phyloP scores from a whole-genome alignment of 139 green algal genomes.

The Picochlorum costavermella region DNA sequence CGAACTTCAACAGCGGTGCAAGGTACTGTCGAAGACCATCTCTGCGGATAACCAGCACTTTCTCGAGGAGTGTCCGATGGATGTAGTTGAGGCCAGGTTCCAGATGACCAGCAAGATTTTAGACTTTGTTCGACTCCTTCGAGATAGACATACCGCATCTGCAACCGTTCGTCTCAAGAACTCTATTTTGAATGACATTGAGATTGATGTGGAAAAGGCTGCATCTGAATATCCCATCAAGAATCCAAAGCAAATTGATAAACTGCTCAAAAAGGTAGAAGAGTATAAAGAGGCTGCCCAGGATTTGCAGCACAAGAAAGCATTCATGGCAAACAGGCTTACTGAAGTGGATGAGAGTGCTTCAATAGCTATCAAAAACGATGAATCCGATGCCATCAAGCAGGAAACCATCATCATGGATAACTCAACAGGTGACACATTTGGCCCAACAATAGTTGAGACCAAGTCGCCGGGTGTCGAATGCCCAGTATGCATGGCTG shows the following conservation, averaged over 20 bases:
- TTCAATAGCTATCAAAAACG: not conserved
- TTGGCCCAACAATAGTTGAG: not conserved
- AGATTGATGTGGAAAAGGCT: constrained; percentile 7
- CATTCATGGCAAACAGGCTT: not conserved
- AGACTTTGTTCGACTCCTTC: constrained; percentile 8
- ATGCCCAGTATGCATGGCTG: constrained; percentile 26
- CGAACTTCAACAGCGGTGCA: not conserved
- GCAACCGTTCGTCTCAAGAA: not conserved
- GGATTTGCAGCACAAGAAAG: not conserved
- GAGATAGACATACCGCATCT: constrained; percentile 4
- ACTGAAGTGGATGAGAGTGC: not conserved
- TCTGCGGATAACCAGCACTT: not conserved
- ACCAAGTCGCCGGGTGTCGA: constrained; percentile 11
- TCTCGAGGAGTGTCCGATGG: constrained; percentile 9
- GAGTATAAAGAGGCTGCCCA: not conserved
- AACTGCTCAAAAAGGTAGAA: not conserved
- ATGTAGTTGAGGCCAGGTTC: not conserved
- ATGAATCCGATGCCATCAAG: not conserved
- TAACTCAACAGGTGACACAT: not conserved
- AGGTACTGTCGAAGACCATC: not conserved
- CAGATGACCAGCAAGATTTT: not conserved
- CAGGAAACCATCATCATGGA: not conserved
- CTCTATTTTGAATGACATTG: constrained; percentile 3
- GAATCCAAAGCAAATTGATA: not conserved
- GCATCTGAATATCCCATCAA: not conserved